Base-by-base conservation (phyloP, 1,284 basidiomycete species). In the Sphaerobolus stellatus region DNA sequence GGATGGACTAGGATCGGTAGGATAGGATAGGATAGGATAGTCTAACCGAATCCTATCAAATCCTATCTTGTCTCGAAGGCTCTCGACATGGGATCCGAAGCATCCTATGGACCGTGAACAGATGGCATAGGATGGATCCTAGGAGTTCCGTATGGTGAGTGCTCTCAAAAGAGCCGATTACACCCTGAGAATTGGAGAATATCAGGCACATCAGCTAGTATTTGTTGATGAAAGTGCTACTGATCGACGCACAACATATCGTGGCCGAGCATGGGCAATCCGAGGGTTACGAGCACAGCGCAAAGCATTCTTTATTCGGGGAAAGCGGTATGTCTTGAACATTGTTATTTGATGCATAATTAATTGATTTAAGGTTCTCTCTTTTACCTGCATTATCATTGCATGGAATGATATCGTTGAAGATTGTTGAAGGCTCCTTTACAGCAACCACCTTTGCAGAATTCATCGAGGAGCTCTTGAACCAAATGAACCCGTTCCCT, bases 161-260 rank as follows among this genome's bases (percentile, higher is more conserved):
- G 18, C 41, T 14, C 3, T 22, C 4, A 43, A 43, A 14, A 7
- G 11, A 18, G 41, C 11, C 6, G n/a, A 41, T 11, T 51, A 43
- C 27, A 34, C 43, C 13, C 6, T n/a, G 4, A 24, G 16, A 18
- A 29, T 41, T 44, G 33, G 48, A 1, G 24, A 56, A 16, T 71
- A 71, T 55, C 2, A 28, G 0, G 48, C 67, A 1, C 49, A 66
- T 0, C 70, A 74, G 29, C 61, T 71, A 4, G 66, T 74, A 5
- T 74, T 73, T 57, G 67, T 67, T 11, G 70, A 74, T 58, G 68
- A 73, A 55, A 65, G 62, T 54, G 52, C 64, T 11, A 63, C 60
- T 48, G 65, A 71, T 41, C 58, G 64, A 5, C 50, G 59, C 9
- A 70, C 66, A n/a, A 53, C 61, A 5, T 56, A 60, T 34, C 58